phyloP scores from a whole-genome alignment of 345 rosid species.

The Kandelia obovata region DNA sequence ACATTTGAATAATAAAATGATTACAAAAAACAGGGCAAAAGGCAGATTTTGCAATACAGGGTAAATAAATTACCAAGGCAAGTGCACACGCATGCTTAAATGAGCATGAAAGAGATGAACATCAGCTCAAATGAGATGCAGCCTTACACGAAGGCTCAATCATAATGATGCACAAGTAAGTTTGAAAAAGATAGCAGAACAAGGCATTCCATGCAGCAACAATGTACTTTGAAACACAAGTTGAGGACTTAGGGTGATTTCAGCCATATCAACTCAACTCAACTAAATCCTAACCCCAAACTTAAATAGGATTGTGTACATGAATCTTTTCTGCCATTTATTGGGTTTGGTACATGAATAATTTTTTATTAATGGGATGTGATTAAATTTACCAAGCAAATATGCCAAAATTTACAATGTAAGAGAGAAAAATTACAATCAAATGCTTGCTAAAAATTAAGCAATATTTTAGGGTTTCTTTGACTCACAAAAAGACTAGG shows the following conservation, averaged over 20 bases:
- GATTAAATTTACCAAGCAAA: conserved; percentile 4
- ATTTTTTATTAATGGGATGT: background rate
- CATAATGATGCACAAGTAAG: background rate
- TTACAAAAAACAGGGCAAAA: background rate
- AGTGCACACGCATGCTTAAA: background rate
- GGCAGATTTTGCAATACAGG: background rate
- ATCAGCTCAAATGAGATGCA: background rate
- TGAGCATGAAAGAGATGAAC: background rate
- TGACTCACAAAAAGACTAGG: conserved; percentile 82
- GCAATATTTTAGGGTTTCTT: background rate
- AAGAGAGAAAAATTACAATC: background rate
- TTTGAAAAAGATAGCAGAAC: background rate
- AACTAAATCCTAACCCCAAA: too few relatives aligned
- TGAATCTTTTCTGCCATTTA: background rate
- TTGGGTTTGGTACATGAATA: background rate
- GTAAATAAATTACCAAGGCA: background rate
- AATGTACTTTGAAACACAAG: background rate
- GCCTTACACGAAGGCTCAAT: background rate
- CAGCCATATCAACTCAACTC: too few relatives aligned
- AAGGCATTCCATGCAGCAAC: background rate
- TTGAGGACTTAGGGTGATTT: background rate
- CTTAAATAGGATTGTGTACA: too few relatives aligned
- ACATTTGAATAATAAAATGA: conserved; percentile 9
- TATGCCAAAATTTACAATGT: background rate
- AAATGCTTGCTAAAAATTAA: background rate